Base-by-base conservation (phyloP, 441 rosid species). In the Populus hybrid region DNA sequence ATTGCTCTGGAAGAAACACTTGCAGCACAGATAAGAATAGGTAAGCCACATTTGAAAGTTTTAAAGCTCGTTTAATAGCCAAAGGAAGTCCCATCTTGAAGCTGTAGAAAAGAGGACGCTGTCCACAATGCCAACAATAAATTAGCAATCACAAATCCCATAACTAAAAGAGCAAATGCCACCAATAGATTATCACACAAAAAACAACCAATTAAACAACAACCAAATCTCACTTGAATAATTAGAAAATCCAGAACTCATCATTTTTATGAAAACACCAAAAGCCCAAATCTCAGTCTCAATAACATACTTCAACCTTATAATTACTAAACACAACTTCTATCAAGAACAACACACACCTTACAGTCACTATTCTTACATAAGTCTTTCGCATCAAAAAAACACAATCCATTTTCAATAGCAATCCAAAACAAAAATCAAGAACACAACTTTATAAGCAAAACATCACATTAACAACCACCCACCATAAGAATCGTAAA, bases 101-200 rank as follows among this genome's bases (percentile, higher is more conserved):
- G 87, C 93, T 90, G 81, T 87, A 94, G 85, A 88, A 89, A 40
- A 84, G 88, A 35, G 91, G 91, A 65, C 98, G 95, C 98, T 95
- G 90, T 71, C 63, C 66, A 84, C 54, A 11, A 75, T 50, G 78
- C 66, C 66, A 57, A 81, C 68, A 71, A 73, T 50, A 81, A 79
- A 77, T 67, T 69, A 78, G 63, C 68, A 66, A 8, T 42, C 69
- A 57, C 26, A 12, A 77, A 57, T 68, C 11, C 36, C 68, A 74
- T 1, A 61, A 16, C 23, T 23, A 9, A 74, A 61, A 61, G 32
- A 46, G 24, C 3, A 24, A 72, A 42, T 5, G 66, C 40, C 6
- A 72, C 26, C 20, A 12, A 32, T 21, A 57, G 72, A 42, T 26
- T 40, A 66, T 2, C 38, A 46, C 9, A 69, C 42, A 40, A 63